Percentiles rank a stretch among this genome's conserved stretches.
Conservation (phyloP, 192 early-diverging fungal genomes). For the Backusella tarrabulga region DNA sequence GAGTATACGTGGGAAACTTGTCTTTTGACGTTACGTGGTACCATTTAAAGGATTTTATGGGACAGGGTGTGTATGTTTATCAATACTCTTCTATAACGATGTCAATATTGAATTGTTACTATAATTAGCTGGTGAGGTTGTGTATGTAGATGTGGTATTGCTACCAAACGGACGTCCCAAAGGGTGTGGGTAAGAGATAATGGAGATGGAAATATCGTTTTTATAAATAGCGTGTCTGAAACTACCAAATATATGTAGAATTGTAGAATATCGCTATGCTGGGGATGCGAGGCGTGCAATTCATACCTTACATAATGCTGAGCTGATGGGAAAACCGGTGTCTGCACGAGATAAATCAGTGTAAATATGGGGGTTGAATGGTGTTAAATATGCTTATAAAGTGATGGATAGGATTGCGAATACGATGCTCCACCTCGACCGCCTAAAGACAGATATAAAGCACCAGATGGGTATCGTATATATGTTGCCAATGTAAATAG, state of each 20-base stretch:
- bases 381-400: background rate
- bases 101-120: background rate
- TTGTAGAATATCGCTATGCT: conserved; percentile 73
- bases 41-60: conserved; percentile 83
- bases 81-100: background rate
- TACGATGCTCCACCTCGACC: conserved; percentile 41
- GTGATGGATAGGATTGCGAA: conserved; percentile 56
- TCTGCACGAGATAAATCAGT: conserved; percentile 65
- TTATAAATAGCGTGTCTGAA: background rate
- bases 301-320: conserved; percentile 60
- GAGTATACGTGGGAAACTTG: conserved; percentile 85
- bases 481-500: conserved; percentile 64
- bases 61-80: conserved; percentile 51
- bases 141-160: conserved; percentile 73
- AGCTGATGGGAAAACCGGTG: conserved; percentile 69
- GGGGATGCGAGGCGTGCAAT: conserved; percentile 81
- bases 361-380: background rate
- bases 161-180: conserved; percentile 62
- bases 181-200: conserved; percentile 42
- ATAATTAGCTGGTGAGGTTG: conserved; percentile 65
- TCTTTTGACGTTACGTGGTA: conserved; percentile 71
- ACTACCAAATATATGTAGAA: conserved; percentile 45
- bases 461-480: conserved; percentile 51
- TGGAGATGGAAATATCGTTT: background rate
- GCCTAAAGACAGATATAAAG: conserved; percentile 19